Percentiles rank a stretch among this genome's conserved stretches.
phyloP scores from a whole-genome alignment of 352 stramenopile genomes.

The Globisporangium iwayamae region DNA sequence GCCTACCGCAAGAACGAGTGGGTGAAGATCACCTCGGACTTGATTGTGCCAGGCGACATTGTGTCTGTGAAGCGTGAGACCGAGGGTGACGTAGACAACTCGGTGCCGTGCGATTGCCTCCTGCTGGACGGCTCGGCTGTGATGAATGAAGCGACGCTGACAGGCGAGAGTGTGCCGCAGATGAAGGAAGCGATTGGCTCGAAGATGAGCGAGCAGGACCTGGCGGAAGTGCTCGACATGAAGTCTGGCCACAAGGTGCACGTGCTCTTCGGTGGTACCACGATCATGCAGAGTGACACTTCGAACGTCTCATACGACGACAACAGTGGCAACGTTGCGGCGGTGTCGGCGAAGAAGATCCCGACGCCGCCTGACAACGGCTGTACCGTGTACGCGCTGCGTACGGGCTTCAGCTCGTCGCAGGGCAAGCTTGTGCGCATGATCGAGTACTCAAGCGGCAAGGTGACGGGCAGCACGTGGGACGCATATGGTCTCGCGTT shows the following conservation, averaged over 20 bases:
- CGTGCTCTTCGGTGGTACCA: slow-evolving; percentile 93
- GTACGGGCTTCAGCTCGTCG: slow-evolving; percentile 96
- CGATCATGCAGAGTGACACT: slow-evolving; percentile 82
- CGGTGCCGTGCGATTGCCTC: slow-evolving; percentile 94
- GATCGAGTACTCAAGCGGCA: slow-evolving; percentile 97
- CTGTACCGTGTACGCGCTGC: slow-evolving; percentile 93
- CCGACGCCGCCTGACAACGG: slow-evolving; percentile 88
- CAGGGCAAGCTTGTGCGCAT: slow-evolving; percentile 98
- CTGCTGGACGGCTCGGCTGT: slow-evolving; percentile 94
- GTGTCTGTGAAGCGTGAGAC: slow-evolving; percentile 91
- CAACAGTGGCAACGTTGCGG: neutral
- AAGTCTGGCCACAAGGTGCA: slow-evolving; percentile 88
- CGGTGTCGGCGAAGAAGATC: slow-evolving; percentile 30
- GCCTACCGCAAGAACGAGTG: slow-evolving; percentile 91
- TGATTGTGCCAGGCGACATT: slow-evolving; percentile 91
- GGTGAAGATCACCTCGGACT: slow-evolving; percentile 76
- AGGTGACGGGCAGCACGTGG: slow-evolving; percentile 92
- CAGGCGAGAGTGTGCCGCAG: slow-evolving; percentile 97
- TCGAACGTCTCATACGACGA: slow-evolving; percentile 25
- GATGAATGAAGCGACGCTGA: slow-evolving; percentile 99
- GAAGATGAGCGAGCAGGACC: slow-evolving; percentile 73
- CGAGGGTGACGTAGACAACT: slow-evolving; percentile 72
- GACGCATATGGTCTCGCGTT: slow-evolving; percentile 97
- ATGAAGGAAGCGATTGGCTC: slow-evolving; percentile 93
- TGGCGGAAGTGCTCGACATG: slow-evolving; percentile 78